Evolutionary conservation across 2,329 filamentous ascomycete genomes (phyloP), one percentile per base, ranked within the genome.

Genomic region (Arthrobotrys pseudoclavata): DNA sequence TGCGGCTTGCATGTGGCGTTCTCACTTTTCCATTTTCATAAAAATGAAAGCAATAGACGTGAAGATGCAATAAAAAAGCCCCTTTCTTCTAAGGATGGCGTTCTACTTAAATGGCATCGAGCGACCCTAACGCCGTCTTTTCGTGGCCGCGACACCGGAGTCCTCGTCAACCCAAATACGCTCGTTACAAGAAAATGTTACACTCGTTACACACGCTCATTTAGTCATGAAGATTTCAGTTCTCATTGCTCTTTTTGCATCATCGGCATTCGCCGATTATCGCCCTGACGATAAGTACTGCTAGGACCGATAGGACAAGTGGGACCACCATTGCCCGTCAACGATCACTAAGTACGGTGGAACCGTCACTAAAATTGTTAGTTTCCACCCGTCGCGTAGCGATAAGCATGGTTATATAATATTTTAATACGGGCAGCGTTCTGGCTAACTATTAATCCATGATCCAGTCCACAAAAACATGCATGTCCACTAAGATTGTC

Each of bases 251-350:
- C 55, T 62, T 69, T 69, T 69, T 42, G 67, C 67, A 10, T 69
- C 55, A 0, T 52, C 42, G 26, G 67, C 67, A 31, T 26, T 69
- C 12, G 67, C 67, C 18, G 55, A 62, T 13, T 68, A 68, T 40
- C 64, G 64, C 29, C 45, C 45, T 7, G 67, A 69, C 22, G 67
- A 69, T 31, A 62, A 62, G 20, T 69, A 69, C 22, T 69, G 67
- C 12, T 69, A 55, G 69, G 50, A 72, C 37, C 47, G 60, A 15
- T 64, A 60, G 60, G 68, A 71, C 47, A 71, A 71, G 34, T 71
- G 68, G 68, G 60, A 64, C 24, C 68, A 13, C 10, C 68, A 71
- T 45, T 69, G 67, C 22, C 67, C 67, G 9, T 69, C 67, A 12
- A 69, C 67, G 3, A 62, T 45, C 13, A 62, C 55, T 1, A 69